Conservation (phyloP, 495 filamentous ascomycete species). For the Opeltia flavorubescens region DNA sequence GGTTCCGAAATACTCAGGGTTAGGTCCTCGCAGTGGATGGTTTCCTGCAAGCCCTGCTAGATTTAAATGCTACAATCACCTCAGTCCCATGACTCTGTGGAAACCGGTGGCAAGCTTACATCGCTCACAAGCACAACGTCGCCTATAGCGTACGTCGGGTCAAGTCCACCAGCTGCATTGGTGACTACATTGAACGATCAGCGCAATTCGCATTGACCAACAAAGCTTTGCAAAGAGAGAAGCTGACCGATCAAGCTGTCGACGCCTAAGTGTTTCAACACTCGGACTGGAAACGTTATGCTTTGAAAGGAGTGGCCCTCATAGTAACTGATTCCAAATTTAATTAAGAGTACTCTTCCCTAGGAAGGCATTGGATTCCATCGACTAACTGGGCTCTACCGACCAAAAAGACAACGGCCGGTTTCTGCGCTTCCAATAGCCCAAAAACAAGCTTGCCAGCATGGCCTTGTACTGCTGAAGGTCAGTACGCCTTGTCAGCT, state of each 20-base stretch:
- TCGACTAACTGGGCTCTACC: slow-evolving; percentile 56
- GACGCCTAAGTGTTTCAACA: slow-evolving; percentile 55
- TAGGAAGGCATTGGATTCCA: neutral
- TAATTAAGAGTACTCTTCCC: neutral
- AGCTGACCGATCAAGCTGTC: slow-evolving; percentile 42
- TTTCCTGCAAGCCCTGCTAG: slow-evolving; percentile 54
- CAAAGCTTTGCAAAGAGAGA: neutral
- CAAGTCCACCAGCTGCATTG: slow-evolving; percentile 64
- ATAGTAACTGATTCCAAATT: slow-evolving; percentile 44
- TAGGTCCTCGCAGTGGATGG: slow-evolving; percentile 60
- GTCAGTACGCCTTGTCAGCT: slow-evolving; percentile 4
- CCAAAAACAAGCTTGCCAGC: slow-evolving; percentile 65
- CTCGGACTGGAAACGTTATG: slow-evolving; percentile 55
- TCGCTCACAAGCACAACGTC: slow-evolving; percentile 64
- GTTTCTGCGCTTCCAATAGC: slow-evolving; percentile 34
- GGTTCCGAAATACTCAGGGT: slow-evolving; percentile 51
- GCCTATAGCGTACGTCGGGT: slow-evolving; percentile 52
- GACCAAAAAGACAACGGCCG: slow-evolving; percentile 56
- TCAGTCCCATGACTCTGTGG: slow-evolving; percentile 11
- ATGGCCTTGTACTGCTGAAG: slow-evolving; percentile 47
- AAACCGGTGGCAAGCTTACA: slow-evolving; percentile 25
- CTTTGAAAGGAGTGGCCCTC: slow-evolving; percentile 58
- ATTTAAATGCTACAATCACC: slow-evolving; percentile 47
- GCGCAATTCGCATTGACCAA: neutral
- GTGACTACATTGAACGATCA: slow-evolving; percentile 36